Percentiles rank a stretch among this genome's conserved stretches.
phyloP scores from a whole-genome alignment of 345 rosid species.

The Dovyalis caffra region DNA sequence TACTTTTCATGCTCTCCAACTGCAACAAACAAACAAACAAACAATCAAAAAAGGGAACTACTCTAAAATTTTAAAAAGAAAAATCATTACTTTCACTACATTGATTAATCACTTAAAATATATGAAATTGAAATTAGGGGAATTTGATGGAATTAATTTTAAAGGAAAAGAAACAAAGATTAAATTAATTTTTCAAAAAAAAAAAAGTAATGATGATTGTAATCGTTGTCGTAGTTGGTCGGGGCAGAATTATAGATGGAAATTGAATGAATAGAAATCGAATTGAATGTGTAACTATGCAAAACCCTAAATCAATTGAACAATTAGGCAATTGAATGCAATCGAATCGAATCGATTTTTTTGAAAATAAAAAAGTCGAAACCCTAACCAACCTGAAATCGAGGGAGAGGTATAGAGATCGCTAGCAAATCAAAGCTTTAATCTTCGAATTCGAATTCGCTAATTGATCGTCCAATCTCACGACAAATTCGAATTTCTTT shows the following conservation, averaged over 20 bases:
- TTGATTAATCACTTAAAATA: not conserved
- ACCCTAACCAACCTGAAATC: slow-evolving; percentile 18
- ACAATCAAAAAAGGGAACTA: not conserved
- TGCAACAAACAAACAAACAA: slow-evolving; percentile 2
- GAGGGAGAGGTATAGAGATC: slow-evolving; percentile 3
- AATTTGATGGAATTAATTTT: not conserved
- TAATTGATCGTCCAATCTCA: slow-evolving; percentile 20
- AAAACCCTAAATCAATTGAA: not conserved
- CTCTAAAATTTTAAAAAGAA: not conserved
- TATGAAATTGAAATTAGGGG: not conserved
- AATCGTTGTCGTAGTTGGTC: too few species aligned
- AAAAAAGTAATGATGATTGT: too few species aligned
- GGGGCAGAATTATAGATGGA: not conserved
- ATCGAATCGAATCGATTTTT: not conserved
- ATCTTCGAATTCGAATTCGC: slow-evolving; percentile 3
- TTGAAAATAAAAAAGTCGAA: not conserved
- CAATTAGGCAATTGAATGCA: not conserved
- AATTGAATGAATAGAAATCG: not conserved
- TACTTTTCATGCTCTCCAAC: not conserved
- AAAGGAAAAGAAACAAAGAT: not conserved
- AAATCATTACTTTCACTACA: not conserved
- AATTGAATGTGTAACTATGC: not conserved
- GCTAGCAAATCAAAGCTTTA: not conserved
- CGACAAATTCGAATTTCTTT: slow-evolving; percentile 2
- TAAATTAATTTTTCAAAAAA: too few species aligned